phyloP scores from a whole-genome alignment of 2,329 filamentous ascomycete species.

The Colletotrichum karsti region DNA sequence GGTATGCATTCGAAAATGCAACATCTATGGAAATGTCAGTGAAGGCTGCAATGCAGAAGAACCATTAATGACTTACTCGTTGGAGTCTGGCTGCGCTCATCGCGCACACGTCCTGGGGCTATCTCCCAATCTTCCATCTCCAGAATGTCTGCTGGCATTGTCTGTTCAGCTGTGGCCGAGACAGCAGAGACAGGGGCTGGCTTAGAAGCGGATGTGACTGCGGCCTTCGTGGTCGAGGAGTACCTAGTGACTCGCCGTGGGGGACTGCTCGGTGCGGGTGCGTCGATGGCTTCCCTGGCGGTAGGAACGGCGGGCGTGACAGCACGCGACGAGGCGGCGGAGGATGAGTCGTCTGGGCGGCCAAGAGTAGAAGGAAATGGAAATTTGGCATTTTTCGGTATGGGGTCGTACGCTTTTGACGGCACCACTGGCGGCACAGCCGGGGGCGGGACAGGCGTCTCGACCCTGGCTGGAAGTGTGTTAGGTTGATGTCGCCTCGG shows the following conservation, averaged over 20 bases:
- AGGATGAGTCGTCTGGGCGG: too few species aligned
- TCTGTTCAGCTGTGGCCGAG: neutral
- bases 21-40: slow-evolving; percentile 40
- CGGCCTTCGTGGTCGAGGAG: neutral
- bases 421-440: neutral
- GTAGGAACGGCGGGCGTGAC: neutral
- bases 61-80: slow-evolving; percentile 43
- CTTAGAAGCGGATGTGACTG: neutral
- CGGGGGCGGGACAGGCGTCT: neutral
- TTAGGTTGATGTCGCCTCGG: too few species aligned
- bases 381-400: neutral
- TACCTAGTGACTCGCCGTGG: slow-evolving; percentile 10
- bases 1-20: slow-evolving; percentile 53
- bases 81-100: slow-evolving; percentile 31
- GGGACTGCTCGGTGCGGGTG: neutral
- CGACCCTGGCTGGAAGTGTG: neutral
- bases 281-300: neutral
- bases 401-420: neutral
- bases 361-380: neutral
- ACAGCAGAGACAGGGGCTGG: neutral
- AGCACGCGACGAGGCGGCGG: neutral
- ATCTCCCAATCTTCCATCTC: slow-evolving; percentile 56
- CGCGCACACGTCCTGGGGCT: slow-evolving; percentile 49
- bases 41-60: too few species aligned
- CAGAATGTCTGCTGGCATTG: slow-evolving; percentile 20